Evolutionary conservation across 352 stramenopile species (phyloP), one percentile per base, ranked within the genome.

Genomic region (Globisporangium camurandrum): DNA sequence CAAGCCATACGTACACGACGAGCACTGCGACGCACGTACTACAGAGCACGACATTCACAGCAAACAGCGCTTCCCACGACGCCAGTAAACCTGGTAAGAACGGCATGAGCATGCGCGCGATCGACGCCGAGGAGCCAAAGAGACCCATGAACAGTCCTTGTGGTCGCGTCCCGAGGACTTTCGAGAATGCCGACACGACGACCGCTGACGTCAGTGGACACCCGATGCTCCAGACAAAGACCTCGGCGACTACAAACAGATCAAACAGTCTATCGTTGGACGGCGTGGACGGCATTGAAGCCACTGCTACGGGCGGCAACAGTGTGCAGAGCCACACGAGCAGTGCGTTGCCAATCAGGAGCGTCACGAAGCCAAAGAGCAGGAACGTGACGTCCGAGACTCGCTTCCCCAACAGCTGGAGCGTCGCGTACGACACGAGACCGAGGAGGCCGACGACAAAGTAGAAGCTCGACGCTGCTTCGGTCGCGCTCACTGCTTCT

Each of bases 181-280:
- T 84, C 0, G 72, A 84, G 46, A 86, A 84, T 0, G 71, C 66
- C 1, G 66, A 69, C 10, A 82, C 69, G 16, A 80, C 62, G 16
- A 84, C 72, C 7, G 75, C 71, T 0, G 69, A 77, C 3, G 69
- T 65, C 16, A 86, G 38, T 0, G 75, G 75, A 49, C 67, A 84
- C 6, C 75, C 75, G 43, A 86, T 58, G 22, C 75, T 86, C 75
- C 75, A 86, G 0, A 86, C 59, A 19, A 86, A 67, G 7, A 84
- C 54, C 27, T 84, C 67, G 3, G 64, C 65, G 17, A 57, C 20
- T 7, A 79, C 57, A 20, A 84, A 71, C 22, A 68, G 44, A 26
- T 64, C 41, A 19, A 71, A 74, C 26, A 60, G 52, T n/a, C n/a
- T n/a, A 3, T 56, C 17, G 46, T 17, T 51, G 22, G 26, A 48